These are phyloP conservation scores for Cryphonectria naterciae DNA, from an alignment of 2,329 filamentous ascomycete species.

Conservation along the genomic window DNA sequence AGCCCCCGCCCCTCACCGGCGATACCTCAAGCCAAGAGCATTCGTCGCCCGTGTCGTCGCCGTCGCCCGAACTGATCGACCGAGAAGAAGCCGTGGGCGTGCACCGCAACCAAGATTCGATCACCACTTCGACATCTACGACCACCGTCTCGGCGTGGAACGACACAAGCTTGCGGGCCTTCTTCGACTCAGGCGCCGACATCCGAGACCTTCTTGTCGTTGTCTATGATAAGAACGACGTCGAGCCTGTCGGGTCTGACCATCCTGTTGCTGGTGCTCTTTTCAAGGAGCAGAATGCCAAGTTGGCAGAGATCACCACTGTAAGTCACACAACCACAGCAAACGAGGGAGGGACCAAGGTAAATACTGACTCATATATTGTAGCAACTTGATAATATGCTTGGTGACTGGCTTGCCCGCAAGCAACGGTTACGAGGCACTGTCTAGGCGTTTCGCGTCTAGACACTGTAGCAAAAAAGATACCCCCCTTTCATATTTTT, in stretches of 20 bases:
- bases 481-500: constrained; percentile 15
- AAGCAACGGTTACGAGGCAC: constrained; percentile 65
- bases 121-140: constrained; percentile 59
- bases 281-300: constrained; percentile 85
- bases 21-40: constrained; percentile 72
- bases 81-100: constrained; percentile 47
- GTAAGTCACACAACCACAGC: constrained; percentile 50
- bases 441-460: constrained; percentile 38
- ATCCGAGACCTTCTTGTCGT: constrained; percentile 89
- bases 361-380: constrained; percentile 32
- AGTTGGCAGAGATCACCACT: constrained; percentile 82
- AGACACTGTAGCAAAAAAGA: constrained; percentile 21
- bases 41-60: constrained; percentile 65
- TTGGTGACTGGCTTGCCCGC: constrained; percentile 78
- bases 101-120: constrained; percentile 51
- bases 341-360: not conserved
- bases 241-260: constrained; percentile 77
- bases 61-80: constrained; percentile 64
- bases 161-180: constrained; percentile 81
- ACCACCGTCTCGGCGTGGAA: constrained; percentile 75
- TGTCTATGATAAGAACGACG: constrained; percentile 88
- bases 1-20: constrained; percentile 68
- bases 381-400: constrained; percentile 81
- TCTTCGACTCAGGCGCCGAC: constrained; percentile 87
- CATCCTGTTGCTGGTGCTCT: constrained; percentile 81